phyloP scores from a whole-genome alignment of 106 monocot species.

The Vanilla planifolia region DNA sequence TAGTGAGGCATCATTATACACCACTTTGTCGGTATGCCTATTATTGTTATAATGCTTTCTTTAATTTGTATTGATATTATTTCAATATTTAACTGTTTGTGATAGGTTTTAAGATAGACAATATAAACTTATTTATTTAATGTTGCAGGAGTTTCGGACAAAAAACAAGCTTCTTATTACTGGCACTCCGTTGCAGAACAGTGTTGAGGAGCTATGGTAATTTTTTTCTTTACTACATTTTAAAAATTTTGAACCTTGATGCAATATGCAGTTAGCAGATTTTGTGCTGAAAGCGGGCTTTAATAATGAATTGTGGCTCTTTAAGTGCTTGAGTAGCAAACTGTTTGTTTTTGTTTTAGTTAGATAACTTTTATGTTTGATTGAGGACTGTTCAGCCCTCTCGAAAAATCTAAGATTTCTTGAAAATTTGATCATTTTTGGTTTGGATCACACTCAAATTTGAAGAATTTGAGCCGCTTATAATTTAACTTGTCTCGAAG shows the following conservation, averaged over 20 bases:
- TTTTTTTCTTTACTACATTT: slow-evolving; percentile 12
- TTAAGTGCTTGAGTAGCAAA: too few relatives aligned
- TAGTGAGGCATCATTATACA: slow-evolving; percentile 90
- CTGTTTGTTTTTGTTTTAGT: too few relatives aligned
- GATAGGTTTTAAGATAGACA: not conserved
- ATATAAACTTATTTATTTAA: not conserved
- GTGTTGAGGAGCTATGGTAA: slow-evolving; percentile 98
- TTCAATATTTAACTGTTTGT: not conserved
- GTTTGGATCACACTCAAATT: too few relatives aligned
- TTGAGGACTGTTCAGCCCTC: too few relatives aligned
- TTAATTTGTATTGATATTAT: not conserved
- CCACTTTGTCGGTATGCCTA: slow-evolving; percentile 60
- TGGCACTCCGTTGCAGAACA: slow-evolving; percentile 96
- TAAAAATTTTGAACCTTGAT: not conserved
- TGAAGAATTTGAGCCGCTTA: too few relatives aligned
- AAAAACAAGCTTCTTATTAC: slow-evolving; percentile 98
- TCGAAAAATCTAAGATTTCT: too few relatives aligned
- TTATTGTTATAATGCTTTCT: not conserved
- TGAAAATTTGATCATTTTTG: too few relatives aligned
- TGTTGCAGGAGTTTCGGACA: slow-evolving; percentile 84
- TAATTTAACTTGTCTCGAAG: too few relatives aligned
- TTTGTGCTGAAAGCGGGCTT: too few relatives aligned
- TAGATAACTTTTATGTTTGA: too few relatives aligned
- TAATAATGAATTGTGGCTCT: too few relatives aligned
- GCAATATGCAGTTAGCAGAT: not conserved